Evolutionary conservation across 2,329 filamentous ascomycete species (phyloP), one percentile per base, ranked within the genome.

Genomic region (Ceratocystis variospora): DNA sequence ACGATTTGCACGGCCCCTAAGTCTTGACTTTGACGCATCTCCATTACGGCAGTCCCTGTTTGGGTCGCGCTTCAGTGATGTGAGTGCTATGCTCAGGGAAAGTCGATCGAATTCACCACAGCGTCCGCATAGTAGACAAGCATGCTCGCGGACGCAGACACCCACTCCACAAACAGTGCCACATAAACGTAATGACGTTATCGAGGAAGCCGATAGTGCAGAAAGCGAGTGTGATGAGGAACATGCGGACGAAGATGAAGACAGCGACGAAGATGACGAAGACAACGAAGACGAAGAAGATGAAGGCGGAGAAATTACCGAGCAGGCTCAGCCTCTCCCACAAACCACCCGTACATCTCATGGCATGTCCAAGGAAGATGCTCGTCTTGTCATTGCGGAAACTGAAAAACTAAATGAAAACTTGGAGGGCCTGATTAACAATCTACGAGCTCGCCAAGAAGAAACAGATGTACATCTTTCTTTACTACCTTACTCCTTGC

Each of bases 361-460:
- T 19, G 65, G 48, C 45, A 67, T 71, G 61, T 68, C 72, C 17
- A 67, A 69, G 6, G 66, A 72, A 61, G 70, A 70, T 17, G 69
- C 70, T 17, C 70, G 70, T 37, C 68, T 70, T 2, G 69, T 75
- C 17, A 71, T 72, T 1, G 37, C 50, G 10, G 73, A 74, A 50
- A 74, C 74, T 10, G 72, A 68, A 33, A 77, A 77, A 68, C 73
- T 87, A 2, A 80, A 80, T 48, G 74, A 76, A 19, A 79, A 82
- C 68, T 73, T 87, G 45, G 76, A 78, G 4, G 74, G 74, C 4
- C 76, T 83, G 10, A 75, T 83, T 44, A 73, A 73, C 33, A 81
- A 79, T 66, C 76, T 87, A 22, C 76, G 79, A 65, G 78, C 77
- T 48, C 78, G 84, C 48, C 81, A 81, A 69, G 81, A 86, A 72